phyloP scores from a whole-genome alignment of 2,329 filamentous ascomycete species.

The Alternaria arbusti region DNA sequence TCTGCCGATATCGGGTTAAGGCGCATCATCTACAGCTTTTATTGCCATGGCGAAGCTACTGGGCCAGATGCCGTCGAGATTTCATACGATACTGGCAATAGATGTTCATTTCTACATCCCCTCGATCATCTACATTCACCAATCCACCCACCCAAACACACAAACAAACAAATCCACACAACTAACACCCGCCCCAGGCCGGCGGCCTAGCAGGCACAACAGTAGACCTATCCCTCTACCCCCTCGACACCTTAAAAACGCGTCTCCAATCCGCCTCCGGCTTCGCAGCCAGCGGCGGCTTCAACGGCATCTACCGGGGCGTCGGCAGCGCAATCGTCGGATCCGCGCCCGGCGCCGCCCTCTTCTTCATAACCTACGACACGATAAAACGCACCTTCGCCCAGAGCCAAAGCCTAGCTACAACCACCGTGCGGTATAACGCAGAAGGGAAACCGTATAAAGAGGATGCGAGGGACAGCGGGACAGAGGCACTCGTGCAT shows the following conservation, averaged over 20 bases:
- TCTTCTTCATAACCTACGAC: constrained; percentile 98
- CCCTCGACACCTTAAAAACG: constrained; percentile 98
- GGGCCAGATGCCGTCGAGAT: no score
- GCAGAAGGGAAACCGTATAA: constrained; percentile 39
- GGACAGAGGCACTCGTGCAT: constrained; percentile 59
- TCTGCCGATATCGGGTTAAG: not conserved
- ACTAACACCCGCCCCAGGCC: constrained; percentile 59
- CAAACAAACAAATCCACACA: not conserved
- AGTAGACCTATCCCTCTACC: constrained; percentile 95
- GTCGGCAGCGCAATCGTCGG: constrained; percentile 89
- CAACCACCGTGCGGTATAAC: constrained; percentile 21
- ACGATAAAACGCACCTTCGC: constrained; percentile 59
- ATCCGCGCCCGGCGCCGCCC: constrained; percentile 89
- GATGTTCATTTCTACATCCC: not conserved
- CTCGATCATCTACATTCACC: no score
- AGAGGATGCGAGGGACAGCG: constrained; percentile 12
- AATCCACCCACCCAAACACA: no score
- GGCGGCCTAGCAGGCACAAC: constrained; percentile 93
- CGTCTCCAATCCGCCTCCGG: constrained; percentile 83
- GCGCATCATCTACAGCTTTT: not conserved
- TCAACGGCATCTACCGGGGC: constrained; percentile 90
- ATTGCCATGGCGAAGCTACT: not conserved
- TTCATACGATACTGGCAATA: not conserved
- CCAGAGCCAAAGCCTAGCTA: not conserved
- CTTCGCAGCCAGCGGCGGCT: constrained; percentile 84